Conservation (phyloP, 768 basidiomycete genomes). For the Auricularia sp. region DNA sequence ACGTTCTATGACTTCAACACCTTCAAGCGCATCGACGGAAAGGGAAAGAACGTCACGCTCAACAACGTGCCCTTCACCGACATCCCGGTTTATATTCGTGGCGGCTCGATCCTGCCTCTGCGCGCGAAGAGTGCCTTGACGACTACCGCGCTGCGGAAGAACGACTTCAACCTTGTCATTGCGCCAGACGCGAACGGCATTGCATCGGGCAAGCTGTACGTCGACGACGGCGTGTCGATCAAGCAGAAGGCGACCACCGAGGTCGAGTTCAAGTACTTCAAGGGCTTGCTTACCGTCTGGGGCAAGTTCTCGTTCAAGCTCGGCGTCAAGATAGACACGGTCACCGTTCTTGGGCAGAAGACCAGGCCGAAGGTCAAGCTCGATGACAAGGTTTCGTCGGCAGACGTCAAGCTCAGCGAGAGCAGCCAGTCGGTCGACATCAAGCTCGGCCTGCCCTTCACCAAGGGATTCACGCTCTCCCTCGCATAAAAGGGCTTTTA, state of each 20-base stretch:
- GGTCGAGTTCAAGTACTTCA: conserved; percentile 19
- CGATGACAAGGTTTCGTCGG: conserved; percentile 4
- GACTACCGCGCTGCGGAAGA: conserved; percentile 41
- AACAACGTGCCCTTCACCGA: conserved; percentile 38
- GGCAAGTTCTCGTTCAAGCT: conserved; percentile 21
- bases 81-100: conserved; percentile 54
- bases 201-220: conserved; percentile 45
- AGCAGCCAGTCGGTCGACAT: conserved; percentile 35
- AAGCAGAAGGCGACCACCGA: conserved; percentile 18
- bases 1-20: conserved; percentile 56
- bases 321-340: conserved; percentile 24
- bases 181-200: conserved; percentile 41
- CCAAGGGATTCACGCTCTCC: conserved; percentile 22
- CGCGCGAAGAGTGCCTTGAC: conserved; percentile 50
- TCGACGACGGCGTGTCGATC: conserved; percentile 55
- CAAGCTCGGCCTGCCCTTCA: conserved; percentile 28
- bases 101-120: conserved; percentile 49
- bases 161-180: conserved; percentile 52
- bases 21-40: conserved; percentile 36
- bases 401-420: conserved; percentile 25
- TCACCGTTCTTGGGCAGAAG: conserved; percentile 21
- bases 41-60: conserved; percentile 24
- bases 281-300: conserved; percentile 17
- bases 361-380: conserved; percentile 10
- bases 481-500: conserved; percentile 8